Conservation (phyloP, 192 early-diverging fungal genomes). For the Coemansia sp. region DNA sequence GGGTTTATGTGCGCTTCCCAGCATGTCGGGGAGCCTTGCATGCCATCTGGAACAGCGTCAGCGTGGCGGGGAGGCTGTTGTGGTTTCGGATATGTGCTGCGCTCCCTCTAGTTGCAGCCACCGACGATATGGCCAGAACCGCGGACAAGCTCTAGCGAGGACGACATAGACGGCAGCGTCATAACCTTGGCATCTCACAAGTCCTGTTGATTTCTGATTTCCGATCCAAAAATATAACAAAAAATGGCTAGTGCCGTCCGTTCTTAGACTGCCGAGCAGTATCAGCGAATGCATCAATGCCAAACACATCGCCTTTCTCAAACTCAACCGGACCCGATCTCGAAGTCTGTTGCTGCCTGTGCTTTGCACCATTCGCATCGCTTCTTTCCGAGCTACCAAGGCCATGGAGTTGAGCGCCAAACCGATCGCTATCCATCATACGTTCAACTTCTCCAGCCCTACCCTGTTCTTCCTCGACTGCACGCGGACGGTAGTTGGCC, state of each 20-base stretch:
- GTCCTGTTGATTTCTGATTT: background rate
- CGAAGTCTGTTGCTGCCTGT: constrained; percentile 44
- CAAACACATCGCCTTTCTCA: constrained; percentile 95
- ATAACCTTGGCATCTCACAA: background rate
- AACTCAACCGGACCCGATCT: constrained; percentile 90
- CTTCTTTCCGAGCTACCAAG: constrained; percentile 65
- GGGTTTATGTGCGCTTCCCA: background rate
- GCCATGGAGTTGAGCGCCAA: constrained; percentile 61
- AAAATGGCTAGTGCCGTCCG: background rate
- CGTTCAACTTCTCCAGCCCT: constrained; percentile 57
- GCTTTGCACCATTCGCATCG: constrained; percentile 23
- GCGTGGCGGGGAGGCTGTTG: background rate
- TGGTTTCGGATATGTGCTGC: background rate
- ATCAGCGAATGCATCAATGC: constrained; percentile 82
- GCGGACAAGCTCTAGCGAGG: background rate
- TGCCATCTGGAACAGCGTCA: background rate
- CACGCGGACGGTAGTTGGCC: constrained; percentile 80
- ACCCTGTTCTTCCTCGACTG: constrained; percentile 59
- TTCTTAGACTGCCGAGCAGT: constrained; percentile 17
- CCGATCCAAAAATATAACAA: background rate
- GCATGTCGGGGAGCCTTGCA: background rate
- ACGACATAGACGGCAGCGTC: background rate
- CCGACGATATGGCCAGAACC: background rate
- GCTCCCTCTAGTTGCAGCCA: background rate
- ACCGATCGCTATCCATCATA: constrained; percentile 67